A percentile compares a stretch with the other conserved stretches of the same genome.
Evolutionary conservation across 208 protist genomes (phyloP).

Genomic region (Trichomonas vaginalis): DNA sequence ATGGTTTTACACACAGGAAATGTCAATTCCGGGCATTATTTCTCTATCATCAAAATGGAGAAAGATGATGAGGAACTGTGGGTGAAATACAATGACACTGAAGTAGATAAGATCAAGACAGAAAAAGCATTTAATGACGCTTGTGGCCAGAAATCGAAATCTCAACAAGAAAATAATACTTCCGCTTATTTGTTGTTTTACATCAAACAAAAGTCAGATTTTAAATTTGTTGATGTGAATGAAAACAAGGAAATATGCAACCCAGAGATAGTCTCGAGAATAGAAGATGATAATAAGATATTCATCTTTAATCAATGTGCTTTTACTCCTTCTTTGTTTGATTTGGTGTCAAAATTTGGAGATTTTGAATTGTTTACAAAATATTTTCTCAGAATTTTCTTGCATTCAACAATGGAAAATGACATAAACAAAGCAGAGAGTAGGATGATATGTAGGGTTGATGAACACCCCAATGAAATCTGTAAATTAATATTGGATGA

Average conservation of each 20-base stretch:
- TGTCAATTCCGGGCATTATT: background rate
- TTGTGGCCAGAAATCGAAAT: background rate
- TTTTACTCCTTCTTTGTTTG: background rate
- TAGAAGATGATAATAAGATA: background rate
- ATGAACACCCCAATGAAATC: background rate
- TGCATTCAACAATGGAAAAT: background rate
- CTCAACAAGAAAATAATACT: background rate
- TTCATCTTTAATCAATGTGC: background rate
- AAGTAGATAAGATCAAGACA: background rate
- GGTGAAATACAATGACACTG: background rate
- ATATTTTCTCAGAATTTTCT: background rate
- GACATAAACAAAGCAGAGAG: background rate
- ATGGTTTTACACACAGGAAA: background rate
- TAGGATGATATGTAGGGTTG: background rate
- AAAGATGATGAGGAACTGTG: background rate
- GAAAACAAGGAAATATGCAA: background rate
- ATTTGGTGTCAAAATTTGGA: background rate
- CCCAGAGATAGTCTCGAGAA: background rate
- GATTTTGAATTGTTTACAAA: background rate
- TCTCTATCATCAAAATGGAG: background rate
- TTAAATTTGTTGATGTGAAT: background rate
- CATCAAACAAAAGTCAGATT: background rate
- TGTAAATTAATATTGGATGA: background rate
- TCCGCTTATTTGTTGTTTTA: background rate
- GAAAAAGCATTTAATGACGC: background rate